Evolutionary conservation across 2,329 filamentous ascomycete species (phyloP), one percentile per base, ranked within the genome.

Genomic region (Xylaria sp.): DNA sequence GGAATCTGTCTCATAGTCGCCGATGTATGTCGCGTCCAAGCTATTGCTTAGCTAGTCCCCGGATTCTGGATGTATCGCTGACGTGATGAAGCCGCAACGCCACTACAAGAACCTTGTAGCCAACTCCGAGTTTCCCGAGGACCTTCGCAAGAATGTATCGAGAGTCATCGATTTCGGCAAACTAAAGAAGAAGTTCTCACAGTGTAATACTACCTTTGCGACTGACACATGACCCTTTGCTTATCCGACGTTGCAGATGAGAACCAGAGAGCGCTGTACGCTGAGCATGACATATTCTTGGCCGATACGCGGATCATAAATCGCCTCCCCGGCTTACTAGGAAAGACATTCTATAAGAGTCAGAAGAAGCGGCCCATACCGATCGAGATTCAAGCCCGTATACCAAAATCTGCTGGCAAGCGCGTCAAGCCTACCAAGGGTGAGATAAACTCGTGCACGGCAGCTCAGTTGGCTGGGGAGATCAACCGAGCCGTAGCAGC

Each of bases 211-310:
- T n/a, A 3, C 51, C 6, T 21, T 12, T n/a, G 19, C 3, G 4
- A n/a, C 15, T 35, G 7, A 2, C 11, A 17, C 19, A 42, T 56
- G 19, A 47, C 2, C 17, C 3, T 54, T 25, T 49, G 38, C 58
- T 66, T 14, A 66, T 28, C 21, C 2, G 12, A 15, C 38, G 5
- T 43, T 38, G 28, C 33, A 66, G 64, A 92, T 78, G 95, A 99
- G 81, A 88, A 87, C 56, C 89, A 92, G 78, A 85, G 95, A 67
- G 92, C 95, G 77, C 85, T 99, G 37, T 86, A 90, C 66, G 82
- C 87, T 46, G 92, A 97, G 77, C 92, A 97, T 78, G 95, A 98
- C 75, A 81, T 98, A 60, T 98, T 99, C 81, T 84, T 99, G 60
- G 94, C 91, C 55, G 95, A 99, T 76, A 92, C 97, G 74, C 65